Conservation (phyloP, 2,329 filamentous ascomycete genomes). For the Mariannaea sp. region DNA sequence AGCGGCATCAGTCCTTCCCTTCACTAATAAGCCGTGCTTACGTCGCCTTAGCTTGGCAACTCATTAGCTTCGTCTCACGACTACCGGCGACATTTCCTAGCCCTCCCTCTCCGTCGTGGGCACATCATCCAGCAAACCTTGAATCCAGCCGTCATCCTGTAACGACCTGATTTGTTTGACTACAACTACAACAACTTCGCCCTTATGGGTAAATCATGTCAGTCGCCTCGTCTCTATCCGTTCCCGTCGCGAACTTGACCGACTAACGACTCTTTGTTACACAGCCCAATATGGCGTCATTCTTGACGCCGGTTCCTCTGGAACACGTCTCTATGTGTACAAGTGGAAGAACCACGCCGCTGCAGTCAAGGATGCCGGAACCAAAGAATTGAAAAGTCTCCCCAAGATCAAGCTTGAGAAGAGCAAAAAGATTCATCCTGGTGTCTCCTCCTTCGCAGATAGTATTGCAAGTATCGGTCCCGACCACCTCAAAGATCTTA, state of each 20-base stretch:
- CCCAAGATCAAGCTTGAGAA: constrained; percentile 84
- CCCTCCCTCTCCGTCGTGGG: neutral
- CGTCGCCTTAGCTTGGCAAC: neutral
- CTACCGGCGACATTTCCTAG: neutral
- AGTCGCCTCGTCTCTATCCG: constrained; percentile 21
- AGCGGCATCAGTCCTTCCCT: neutral
- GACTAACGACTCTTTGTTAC: constrained; percentile 16
- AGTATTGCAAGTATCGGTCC: constrained; percentile 76
- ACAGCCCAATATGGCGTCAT: constrained; percentile 84
- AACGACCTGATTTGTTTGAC: neutral
- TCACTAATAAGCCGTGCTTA: neutral
- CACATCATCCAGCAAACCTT: constrained; percentile 6
- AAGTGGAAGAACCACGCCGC: constrained; percentile 81
- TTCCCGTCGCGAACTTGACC: constrained; percentile 18
- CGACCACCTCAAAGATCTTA: constrained; percentile 78
- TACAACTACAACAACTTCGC: constrained; percentile 10
- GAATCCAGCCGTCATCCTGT: neutral
- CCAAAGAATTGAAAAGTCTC: constrained; percentile 61
- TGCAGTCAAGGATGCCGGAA: constrained; percentile 58
- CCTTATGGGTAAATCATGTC: constrained; percentile 47
- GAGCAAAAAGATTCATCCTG: constrained; percentile 92
- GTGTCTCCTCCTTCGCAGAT: constrained; percentile 87
- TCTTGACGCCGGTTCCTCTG: constrained; percentile 96
- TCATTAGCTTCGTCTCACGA: neutral
- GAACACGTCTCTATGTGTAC: constrained; percentile 93